Base-by-base conservation (phyloP, 148 eudicot species). In the Arctostaphylos glauca region DNA sequence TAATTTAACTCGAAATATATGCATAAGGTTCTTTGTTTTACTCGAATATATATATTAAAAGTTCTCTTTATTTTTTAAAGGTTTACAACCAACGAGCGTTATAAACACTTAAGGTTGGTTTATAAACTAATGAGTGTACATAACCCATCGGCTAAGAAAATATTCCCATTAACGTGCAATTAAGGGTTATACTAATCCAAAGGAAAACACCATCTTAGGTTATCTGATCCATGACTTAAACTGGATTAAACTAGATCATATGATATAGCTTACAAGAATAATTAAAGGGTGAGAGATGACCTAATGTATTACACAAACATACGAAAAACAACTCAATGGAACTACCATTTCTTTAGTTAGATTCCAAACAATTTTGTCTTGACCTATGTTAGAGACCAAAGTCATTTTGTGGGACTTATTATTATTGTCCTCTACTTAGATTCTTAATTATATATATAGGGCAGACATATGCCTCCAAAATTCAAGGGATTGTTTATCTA, bases 181-280 rank as follows among this genome's bases (percentile, higher is more conserved):
- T 15, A 54, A 38, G 78, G 77, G 68, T 85, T 82, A 71, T 43
- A 77, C 80, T 76, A 85, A 67, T 77, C 3, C 15, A 46, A 67
- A 49, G 13, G 81, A 68, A 60, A 77, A 58, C 9, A 52, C 77
- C 76, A 82, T 82, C 87, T 84, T 85, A 83, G 86, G 84, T 86
- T 82, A 81, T 81, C 83, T 84, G 84, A 50, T 81, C 47, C 74
- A 54, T 38, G 82, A 83, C 80, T 53, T 52, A 19, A 49, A 23
- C 31, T 82, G 23, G 43, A 44, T 49, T 19, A 18, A 74, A 53
- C 10, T 76, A 68, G 6, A 76, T 46, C 67, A 7, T 12, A 6
- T 46, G 23, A 58, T 53, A 43, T 10, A 2, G 23, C 50, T 52
- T 14, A 64, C 43, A 49, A 70, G 56, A 70, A 81, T 41, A 50